phyloP scores from a whole-genome alignment of 495 filamentous ascomycete genomes.

The Penicillium macrosclerotiorum region DNA sequence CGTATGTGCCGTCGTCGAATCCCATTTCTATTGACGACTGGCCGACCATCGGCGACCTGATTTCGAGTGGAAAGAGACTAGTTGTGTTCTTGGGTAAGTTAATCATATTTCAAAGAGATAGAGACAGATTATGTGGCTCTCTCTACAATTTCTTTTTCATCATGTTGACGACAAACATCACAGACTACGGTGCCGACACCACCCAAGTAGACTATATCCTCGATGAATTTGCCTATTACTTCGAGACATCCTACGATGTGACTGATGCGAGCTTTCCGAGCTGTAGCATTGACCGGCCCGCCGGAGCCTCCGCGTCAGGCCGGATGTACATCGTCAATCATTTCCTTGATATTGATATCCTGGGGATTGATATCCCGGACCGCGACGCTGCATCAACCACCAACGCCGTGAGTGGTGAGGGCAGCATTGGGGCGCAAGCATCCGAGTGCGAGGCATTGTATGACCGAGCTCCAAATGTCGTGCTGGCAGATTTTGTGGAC shows the following conservation, averaged over 20 bases:
- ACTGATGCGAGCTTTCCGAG: slow-evolving; percentile 45
- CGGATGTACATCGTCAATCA: slow-evolving; percentile 59
- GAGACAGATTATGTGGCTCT: background rate
- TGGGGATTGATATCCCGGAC: slow-evolving; percentile 56
- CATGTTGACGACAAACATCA: background rate
- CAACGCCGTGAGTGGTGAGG: slow-evolving; percentile 51
- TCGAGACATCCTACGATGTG: slow-evolving; percentile 67
- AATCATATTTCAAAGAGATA: background rate
- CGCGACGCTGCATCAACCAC: slow-evolving; percentile 50
- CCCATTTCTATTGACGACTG: slow-evolving; percentile 43
- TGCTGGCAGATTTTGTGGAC: slow-evolving; percentile 69
- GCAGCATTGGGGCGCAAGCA: slow-evolving; percentile 59
- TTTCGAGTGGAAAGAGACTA: slow-evolving; percentile 56
- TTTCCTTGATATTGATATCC: slow-evolving; percentile 41
- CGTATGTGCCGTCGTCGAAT: slow-evolving; percentile 48
- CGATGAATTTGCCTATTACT: slow-evolving; percentile 66
- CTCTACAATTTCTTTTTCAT: background rate
- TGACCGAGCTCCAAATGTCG: slow-evolving; percentile 54
- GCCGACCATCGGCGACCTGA: slow-evolving; percentile 65
- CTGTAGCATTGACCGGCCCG: slow-evolving; percentile 64
- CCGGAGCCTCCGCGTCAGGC: slow-evolving; percentile 37
- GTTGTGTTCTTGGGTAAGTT: slow-evolving; percentile 58
- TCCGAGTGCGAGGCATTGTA: slow-evolving; percentile 52
- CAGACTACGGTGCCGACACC: slow-evolving; percentile 49
- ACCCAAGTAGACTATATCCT: slow-evolving; percentile 59